phyloP scores from a whole-genome alignment of 2,329 filamentous ascomycete genomes.

The Aspergillus costaricaensis region DNA sequence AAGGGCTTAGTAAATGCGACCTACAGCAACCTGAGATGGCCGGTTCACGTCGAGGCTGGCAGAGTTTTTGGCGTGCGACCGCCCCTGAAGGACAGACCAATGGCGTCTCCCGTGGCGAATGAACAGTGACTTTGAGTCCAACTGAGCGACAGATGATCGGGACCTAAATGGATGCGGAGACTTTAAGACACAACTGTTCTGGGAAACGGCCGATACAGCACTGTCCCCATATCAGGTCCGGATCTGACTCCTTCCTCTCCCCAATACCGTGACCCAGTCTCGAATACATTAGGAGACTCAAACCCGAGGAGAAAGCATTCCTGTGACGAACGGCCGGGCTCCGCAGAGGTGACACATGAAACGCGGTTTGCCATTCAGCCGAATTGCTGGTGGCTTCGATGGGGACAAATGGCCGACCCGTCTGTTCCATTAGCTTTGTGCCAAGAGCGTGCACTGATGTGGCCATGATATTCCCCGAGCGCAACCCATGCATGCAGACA shows the following conservation, averaged over 20 bases:
- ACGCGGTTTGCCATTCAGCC: not conserved
- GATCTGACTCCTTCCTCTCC: not conserved
- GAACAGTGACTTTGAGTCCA: slow-evolving; percentile 5
- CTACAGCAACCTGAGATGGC: slow-evolving; percentile 12
- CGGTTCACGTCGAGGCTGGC: slow-evolving; percentile 19
- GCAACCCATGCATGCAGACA: slow-evolving; percentile 17
- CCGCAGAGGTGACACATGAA: not conserved
- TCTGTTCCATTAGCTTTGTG: not conserved
- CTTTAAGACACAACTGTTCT: slow-evolving; percentile 7
- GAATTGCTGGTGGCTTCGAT: not conserved
- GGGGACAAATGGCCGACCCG: slow-evolving; percentile 3
- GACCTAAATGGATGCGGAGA: slow-evolving; percentile 18
- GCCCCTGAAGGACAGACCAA: slow-evolving; percentile 16
- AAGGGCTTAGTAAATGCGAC: slow-evolving; percentile 15
- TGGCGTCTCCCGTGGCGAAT: slow-evolving; percentile 9
- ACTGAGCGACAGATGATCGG: slow-evolving; percentile 12
- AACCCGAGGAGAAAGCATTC: not conserved
- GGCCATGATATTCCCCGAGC: slow-evolving; percentile 3
- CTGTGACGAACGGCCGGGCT: not conserved
- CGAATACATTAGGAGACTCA: not conserved
- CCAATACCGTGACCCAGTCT: not conserved
- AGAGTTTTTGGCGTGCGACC: slow-evolving; percentile 16
- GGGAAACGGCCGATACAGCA: not conserved
- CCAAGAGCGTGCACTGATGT: not conserved
- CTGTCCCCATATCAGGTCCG: not conserved